These are phyloP conservation scores for Cymbopogon citratus DNA, from an alignment of 176 grass and related monocot species.

Conservation along the genomic window DNA sequence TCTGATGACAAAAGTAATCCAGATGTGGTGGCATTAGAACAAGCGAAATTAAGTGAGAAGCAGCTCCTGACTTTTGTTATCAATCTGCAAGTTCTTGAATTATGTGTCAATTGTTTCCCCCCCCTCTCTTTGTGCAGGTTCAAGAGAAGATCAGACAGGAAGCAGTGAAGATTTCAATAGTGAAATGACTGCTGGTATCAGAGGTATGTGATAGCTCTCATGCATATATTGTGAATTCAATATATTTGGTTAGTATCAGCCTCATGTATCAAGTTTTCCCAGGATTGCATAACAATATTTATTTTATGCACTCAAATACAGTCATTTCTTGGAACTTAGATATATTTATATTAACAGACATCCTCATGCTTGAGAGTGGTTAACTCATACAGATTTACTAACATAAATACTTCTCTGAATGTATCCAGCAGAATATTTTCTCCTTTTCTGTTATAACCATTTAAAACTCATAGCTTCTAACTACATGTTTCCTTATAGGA, in stretches of 20 bases:
- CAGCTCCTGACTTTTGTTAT: neutral
- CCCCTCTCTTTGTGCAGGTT: neutral
- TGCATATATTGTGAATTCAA: neutral
- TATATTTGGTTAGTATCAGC: slow-evolving; percentile 5
- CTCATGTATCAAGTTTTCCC: neutral
- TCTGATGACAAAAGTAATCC: slow-evolving; percentile 50
- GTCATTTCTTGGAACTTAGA: neutral
- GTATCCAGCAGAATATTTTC: neutral
- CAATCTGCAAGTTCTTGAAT: slow-evolving; percentile 1
- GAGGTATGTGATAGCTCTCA: slow-evolving; percentile 19
- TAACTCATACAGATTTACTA: neutral
- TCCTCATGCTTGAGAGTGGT: neutral
- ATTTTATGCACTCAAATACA: neutral
- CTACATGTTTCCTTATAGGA: neutral
- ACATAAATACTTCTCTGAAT: neutral
- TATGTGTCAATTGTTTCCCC: neutral
- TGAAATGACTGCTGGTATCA: slow-evolving; percentile 28
- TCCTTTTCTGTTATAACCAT: neutral
- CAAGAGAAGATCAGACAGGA: slow-evolving; percentile 51
- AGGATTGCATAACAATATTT: neutral
- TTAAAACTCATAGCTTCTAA: neutral
- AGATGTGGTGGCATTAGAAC: slow-evolving; percentile 30
- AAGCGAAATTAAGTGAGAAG: slow-evolving; percentile 52
- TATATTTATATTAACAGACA: neutral
- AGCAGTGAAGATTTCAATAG: slow-evolving; percentile 55